Base-by-base conservation (phyloP, 495 filamentous ascomycete species). In the Glarea lozoyensis region DNA sequence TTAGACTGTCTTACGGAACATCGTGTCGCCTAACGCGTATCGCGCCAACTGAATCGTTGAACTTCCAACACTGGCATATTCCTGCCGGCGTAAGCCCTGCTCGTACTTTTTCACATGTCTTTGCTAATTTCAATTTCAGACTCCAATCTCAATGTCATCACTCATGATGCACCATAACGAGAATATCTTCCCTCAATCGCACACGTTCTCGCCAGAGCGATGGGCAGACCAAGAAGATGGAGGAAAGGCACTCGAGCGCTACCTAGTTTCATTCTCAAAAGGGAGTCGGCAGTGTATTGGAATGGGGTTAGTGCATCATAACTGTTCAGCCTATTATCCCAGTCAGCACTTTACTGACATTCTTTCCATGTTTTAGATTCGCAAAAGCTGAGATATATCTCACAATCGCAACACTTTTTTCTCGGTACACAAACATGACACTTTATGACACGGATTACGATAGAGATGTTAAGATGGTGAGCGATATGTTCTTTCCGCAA, bases 261-360 rank as follows among this genome's bases (percentile, higher is more conserved):
- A 63, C 42, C 47, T 73, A 12, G 50, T 70, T 0, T 49, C 66
- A 1, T 70, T 69, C 29, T 54, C 56, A 1, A 66, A 67, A 18
- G 73, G 73, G 1, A 52, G 43, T 2, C 50, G 68, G n/a, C 55
- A 49, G 12, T 78, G 73, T 51, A 11, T 68, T 7, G 73, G 69
- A 5, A 61, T 61, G 48, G 61, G 65, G 52, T 38, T 44, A 34
- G n/a, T 53, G 42, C 42, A 45, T 24, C 37, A 48, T 21, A 38
- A 48, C 15, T 16, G 10, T 37, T n/a, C 17, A 3, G 35, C 10
- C 15, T 10, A 6, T 16, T 35, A 11, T 35, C 32, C 7, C 17
- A 11, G 15, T 15, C 32, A 35, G 15, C 6, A 35, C 17, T 35
- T 21, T 10, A 21, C 35, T 21, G 6, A 19, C 45, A 29, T 46